These are phyloP conservation scores for Venturia pyrina DNA, from an alignment of 2,329 filamentous ascomycete genomes.

Conservation along the genomic window DNA sequence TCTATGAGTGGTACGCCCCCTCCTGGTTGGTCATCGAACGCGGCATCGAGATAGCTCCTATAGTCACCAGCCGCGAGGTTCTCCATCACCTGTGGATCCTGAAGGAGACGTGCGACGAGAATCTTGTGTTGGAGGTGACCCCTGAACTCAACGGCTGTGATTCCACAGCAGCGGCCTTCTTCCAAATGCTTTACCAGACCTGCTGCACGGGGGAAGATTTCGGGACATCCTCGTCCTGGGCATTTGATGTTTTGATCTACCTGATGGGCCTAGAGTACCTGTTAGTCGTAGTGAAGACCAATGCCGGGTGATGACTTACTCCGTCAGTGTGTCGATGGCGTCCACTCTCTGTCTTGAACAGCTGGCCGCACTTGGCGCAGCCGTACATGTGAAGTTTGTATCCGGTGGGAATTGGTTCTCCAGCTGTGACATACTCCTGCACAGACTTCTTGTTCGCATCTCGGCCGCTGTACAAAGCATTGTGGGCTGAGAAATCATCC, in stretches of 20 bases:
- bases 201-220: constrained; percentile 37
- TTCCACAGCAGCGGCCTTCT: constrained; percentile 36
- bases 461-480: constrained; percentile 19
- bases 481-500: constrained; percentile 38
- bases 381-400: constrained; percentile 15
- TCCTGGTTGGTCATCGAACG: neutral
- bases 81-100: constrained; percentile 14
- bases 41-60: constrained; percentile 1
- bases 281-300: neutral
- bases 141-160: constrained; percentile 34
- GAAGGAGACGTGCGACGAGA: constrained; percentile 30
- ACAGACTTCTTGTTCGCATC: constrained; percentile 4
- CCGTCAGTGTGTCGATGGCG: constrained; percentile 41
- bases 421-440: constrained; percentile 14
- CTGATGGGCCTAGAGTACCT: constrained; percentile 34
- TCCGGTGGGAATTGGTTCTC: constrained; percentile 32
- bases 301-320: constrained; percentile 25
- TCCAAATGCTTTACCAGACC: constrained; percentile 46
- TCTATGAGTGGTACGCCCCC: constrained; percentile 8
- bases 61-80: neutral
- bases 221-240: constrained; percentile 46
- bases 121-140: constrained; percentile 42
- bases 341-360: constrained; percentile 45
- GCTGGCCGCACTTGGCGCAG: constrained; percentile 47
- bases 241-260: constrained; percentile 42